Base-by-base conservation (phyloP, 2,329 filamentous ascomycete genomes). In the Fusarium tupiense region DNA sequence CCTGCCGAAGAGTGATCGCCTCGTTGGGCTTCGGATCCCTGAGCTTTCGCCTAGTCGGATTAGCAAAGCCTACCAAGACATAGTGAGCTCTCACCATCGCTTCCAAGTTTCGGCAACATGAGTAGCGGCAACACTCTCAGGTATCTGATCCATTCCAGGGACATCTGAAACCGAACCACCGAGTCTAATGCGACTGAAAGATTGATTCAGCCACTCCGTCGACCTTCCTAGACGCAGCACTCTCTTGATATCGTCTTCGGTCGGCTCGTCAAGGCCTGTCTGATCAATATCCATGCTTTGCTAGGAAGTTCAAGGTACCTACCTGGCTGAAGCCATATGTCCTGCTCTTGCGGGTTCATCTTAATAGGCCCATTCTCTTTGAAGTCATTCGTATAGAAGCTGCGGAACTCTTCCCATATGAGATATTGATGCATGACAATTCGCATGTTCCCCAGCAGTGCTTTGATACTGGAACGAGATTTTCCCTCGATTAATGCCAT, bases 291-390 rank as follows among this genome's bases (percentile, higher is more conserved):
- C 13, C 2, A 12, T 16, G 2, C 20, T 31, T 17, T 17, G 7
- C 14, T 19, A 8, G 2, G 6, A 19, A 13, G 6, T 9, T n/a
- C 0, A n/a, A 19, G 20, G 31, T 6, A 1, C 49, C 26, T 37
- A 53, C 49, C 19, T 29, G 52, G 52, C 24, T 54, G 52, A 8
- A 54, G 52, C 52, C 52, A 54, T 29, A 54, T 54, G 11, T 54
- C 52, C 19, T 54, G 52, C 1, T 54, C 52, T 26, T 54, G 52
- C 0, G 35, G 14, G 19, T 54, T 54, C 24, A 54, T 12, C 6
- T 54, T 17, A 1, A 2, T n/a, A 17, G 52, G 20, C 2, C 35
- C 35, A 9, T 2, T 54, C 2, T 29, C 37, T 12, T 17, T 54
- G 11, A 40, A 54, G 14, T 54, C 50, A 2, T 38, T 24, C 1